phyloP scores from a whole-genome alignment of 2,329 filamentous ascomycete species.

The Ophiobolus disseminans region DNA sequence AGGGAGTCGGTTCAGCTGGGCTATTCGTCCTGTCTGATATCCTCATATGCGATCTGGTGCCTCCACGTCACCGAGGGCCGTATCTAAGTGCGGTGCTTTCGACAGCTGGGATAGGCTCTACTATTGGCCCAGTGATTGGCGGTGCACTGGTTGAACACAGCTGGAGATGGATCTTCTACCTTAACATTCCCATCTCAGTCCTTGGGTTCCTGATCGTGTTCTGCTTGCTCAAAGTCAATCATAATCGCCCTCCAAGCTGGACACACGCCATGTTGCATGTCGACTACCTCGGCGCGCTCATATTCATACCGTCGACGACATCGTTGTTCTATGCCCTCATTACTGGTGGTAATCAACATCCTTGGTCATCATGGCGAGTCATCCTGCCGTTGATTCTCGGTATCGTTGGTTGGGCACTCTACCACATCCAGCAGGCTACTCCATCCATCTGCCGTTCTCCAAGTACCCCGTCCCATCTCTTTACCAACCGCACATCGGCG shows the following conservation, averaged over 20 bases:
- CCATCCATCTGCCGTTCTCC: conserved; percentile 26
- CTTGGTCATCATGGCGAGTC: conserved; percentile 52
- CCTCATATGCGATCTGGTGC: conserved; percentile 30
- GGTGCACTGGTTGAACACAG: conserved; percentile 30
- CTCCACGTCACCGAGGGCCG: neutral
- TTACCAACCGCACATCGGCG: conserved; percentile 19
- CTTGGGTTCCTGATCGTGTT: conserved; percentile 6
- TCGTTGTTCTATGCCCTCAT: conserved; percentile 51
- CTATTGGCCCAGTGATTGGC: conserved; percentile 22
- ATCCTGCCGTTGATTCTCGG: conserved; percentile 54
- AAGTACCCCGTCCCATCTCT: conserved; percentile 13
- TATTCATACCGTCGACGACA: conserved; percentile 49
- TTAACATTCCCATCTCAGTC: conserved; percentile 29
- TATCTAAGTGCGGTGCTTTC: neutral
- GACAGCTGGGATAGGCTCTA: conserved; percentile 6
- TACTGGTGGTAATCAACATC: conserved; percentile 50
- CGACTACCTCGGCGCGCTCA: conserved; percentile 53
- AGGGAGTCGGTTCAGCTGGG: conserved; percentile 58
- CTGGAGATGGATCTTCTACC: conserved; percentile 56
- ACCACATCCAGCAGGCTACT: conserved; percentile 50
- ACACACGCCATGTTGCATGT: conserved; percentile 3
- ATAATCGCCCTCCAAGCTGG: neutral
- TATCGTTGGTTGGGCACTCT: conserved; percentile 44
- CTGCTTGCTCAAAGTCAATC: conserved; percentile 48
- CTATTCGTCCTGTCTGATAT: conserved; percentile 53